Percentiles rank a stretch among this genome's conserved stretches.
Evolutionary conservation across 441 rosid species (phyloP).

Genomic region (Corymbia citriodora): DNA sequence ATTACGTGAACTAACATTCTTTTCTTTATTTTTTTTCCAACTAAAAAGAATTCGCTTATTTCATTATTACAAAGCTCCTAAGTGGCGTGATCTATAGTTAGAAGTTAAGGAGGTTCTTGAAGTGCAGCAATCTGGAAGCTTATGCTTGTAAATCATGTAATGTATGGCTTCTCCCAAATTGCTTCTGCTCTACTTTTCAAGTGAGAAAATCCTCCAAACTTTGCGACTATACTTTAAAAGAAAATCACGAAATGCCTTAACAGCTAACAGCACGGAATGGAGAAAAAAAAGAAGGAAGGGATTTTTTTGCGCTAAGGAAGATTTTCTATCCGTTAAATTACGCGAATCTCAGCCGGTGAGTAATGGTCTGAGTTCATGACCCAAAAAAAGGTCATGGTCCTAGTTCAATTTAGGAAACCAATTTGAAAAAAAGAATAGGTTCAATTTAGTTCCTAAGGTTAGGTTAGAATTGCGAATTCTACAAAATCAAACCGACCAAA

Average conservation of each 20-base stretch:
- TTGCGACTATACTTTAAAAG: not conserved
- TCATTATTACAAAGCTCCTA: not conserved
- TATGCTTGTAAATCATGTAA: not conserved
- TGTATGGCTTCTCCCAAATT: not conserved
- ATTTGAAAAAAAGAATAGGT: no score
- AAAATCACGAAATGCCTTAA: not conserved
- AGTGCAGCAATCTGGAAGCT: not conserved
- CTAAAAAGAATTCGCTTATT: not conserved
- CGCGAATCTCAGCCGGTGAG: not conserved
- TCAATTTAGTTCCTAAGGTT: not conserved
- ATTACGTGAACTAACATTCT: not conserved
- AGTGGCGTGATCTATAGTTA: not conserved
- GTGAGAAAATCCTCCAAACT: not conserved
- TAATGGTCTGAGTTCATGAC: not conserved
- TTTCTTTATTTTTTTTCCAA: not conserved
- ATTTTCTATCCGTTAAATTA: not conserved
- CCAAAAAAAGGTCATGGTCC: not conserved
- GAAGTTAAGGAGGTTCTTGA: not conserved
- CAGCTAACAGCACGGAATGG: not conserved
- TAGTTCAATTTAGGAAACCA: not conserved
- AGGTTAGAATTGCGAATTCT: constrained; percentile 9
- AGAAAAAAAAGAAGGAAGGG: not conserved
- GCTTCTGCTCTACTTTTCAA: not conserved
- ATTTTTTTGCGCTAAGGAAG: not conserved
- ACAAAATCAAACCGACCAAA: no score